Conservation (phyloP, 805 yeast genomes). For the Metschnikowia baotianmanensis region DNA sequence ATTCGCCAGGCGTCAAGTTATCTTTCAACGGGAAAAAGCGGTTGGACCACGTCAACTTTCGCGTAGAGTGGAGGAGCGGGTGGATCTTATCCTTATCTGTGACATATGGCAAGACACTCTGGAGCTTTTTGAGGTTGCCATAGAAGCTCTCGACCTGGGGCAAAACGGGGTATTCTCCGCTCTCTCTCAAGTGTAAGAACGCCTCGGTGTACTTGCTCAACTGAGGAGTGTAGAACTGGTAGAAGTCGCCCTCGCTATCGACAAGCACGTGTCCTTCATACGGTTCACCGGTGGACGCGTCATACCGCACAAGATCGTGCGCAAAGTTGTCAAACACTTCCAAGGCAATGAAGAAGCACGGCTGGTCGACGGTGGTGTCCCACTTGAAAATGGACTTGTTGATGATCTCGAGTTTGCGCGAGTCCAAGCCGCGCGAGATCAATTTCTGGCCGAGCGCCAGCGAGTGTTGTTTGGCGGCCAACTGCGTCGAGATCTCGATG, state of each 20-base stretch:
- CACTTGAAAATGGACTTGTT: slow-evolving; percentile 78
- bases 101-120: slow-evolving; percentile 29
- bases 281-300: slow-evolving; percentile 61
- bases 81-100: slow-evolving; percentile 41
- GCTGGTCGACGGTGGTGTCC: slow-evolving; percentile 56
- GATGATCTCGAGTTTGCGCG: slow-evolving; percentile 57
- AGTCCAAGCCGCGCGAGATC: slow-evolving; percentile 45
- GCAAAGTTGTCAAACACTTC: slow-evolving; percentile 85
- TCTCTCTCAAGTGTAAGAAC: slow-evolving; percentile 55
- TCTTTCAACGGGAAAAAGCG: slow-evolving; percentile 64
- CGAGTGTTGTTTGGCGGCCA: slow-evolving; percentile 55
- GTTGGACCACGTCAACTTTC: slow-evolving; percentile 44
- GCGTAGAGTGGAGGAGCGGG: slow-evolving; percentile 56
- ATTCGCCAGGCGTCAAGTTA: slow-evolving; percentile 68
- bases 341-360: slow-evolving; percentile 74
- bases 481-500: slow-evolving; percentile 64
- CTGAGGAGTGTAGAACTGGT: slow-evolving; percentile 65
- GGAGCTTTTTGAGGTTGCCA: slow-evolving; percentile 27
- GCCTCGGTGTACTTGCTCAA: slow-evolving; percentile 55
- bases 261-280: slow-evolving; percentile 75
- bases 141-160: slow-evolving; percentile 20
- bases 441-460: slow-evolving; percentile 36
- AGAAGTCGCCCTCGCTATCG: slow-evolving; percentile 71
- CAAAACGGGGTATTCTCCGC: slow-evolving; percentile 40
- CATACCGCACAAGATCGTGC: slow-evolving; percentile 79